Evolutionary conservation across 2,329 filamentous ascomycete species (phyloP), one percentile per base, ranked within the genome.

Genomic region (Exophiala mesophila): DNA sequence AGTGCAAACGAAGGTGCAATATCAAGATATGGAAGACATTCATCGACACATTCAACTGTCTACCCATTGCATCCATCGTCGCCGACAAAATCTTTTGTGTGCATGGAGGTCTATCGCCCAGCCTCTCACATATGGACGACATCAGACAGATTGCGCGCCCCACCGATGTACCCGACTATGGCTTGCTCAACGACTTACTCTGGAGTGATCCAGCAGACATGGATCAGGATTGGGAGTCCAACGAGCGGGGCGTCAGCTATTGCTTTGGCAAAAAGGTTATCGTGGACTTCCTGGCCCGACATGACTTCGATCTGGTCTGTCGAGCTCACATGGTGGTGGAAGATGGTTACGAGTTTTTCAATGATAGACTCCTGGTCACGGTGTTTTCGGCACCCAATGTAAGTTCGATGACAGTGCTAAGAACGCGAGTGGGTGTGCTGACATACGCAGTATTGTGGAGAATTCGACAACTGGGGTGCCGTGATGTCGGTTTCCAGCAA

Each of bases 11-110:
- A 53, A 78, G 90, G 49, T 95, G 86, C 71, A 96, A 95, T 61
- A 87, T 96, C 63, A 96, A 96, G 71, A 81, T 94, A 41, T 97
- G 90, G 90, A 97, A 97, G 72, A 94, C 88, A 0, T 97, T 97
- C 61, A 83, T 95, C 39, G 90, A 97, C 62, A 92, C 86, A 18
- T 97, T 97, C 74, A 97, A 97, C 64, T 89, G 84, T 30, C 76
- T 97, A 32, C 90, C 90, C 0, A 96, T 97, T 58, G 90, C 90
- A 31, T 81, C 90, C n/a, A 96, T 95, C 58, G 89, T 97, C 26
- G 90, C 89, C 2, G 88, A 87, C 54, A 97, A 97, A 71, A 97
- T 97, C 44, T 97, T 96, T 63, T 96, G 89, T 59, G 90, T 97
- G 12, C 92, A 98, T 59, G 92, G 92, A 37, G 92, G 92, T 10